Base-by-base conservation (phyloP, 2,329 filamentous ascomycete species). In the Phaeosphaeria sp. region DNA sequence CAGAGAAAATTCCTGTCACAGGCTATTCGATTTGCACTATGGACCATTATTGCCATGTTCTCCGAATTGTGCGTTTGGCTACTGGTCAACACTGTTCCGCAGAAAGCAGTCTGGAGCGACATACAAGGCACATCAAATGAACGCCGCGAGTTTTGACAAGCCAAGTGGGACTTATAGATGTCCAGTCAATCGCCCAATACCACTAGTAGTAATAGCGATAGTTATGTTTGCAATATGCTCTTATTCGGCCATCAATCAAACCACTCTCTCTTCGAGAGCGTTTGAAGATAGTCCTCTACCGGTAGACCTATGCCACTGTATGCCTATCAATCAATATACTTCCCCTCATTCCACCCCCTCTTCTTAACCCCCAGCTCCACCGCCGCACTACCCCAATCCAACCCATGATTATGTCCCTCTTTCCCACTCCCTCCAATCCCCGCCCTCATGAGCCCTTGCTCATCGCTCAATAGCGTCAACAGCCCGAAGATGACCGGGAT, bases 281-380 rank as follows among this genome's bases (percentile, higher is more conserved):
- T n/a, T n/a, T n/a, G n/a, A n/a, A n/a, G n/a, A n/a, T n/a, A n/a
- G n/a, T n/a, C n/a, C n/a, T n/a, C n/a, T n/a, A n/a, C n/a, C n/a
- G n/a, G n/a, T n/a, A n/a, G n/a, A n/a, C n/a, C n/a, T n/a, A 27
- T 27, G 25, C 25, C 25, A 27, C 9, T 5, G 4, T 27, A 9
- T 27, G 25, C 25, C 25, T 6, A 43, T 68, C 68, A 83, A 43
- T 82, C 80, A 52, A 82, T 73, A 66, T 87, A 82, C 74, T 80
- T 84, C 46, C 93, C 93, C 62, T 89, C 86, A 2, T 87, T 85
- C 94, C 93, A 98, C 50, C 88, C 89, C 78, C 84, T 90, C 75
- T 90, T 87, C 88, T 97, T 98, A 18, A 90, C 85, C 6, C 91
- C 93, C 82, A 99, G 85, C 83, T 99, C 95, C 33, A 99, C 95